Conservation (phyloP, 192 early-diverging fungal species). For the Podila clonocystis region DNA sequence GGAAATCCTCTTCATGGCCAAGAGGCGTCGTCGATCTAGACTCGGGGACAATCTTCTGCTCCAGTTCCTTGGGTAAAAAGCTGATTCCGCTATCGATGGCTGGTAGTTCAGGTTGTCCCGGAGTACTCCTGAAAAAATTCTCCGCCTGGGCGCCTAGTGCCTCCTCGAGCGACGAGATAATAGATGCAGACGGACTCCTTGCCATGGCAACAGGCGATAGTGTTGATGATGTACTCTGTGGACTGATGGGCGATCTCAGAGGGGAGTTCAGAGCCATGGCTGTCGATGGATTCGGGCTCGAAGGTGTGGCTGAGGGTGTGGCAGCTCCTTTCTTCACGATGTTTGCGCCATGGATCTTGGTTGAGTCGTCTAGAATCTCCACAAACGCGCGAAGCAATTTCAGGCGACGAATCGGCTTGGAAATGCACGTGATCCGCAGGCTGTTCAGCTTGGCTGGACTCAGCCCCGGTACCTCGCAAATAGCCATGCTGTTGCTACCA, state of each 20-base stretch:
- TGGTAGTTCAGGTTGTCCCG: background rate
- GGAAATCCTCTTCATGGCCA: too few relatives aligned
- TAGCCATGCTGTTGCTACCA: background rate
- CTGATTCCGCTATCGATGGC: constrained; percentile 5
- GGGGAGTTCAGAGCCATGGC: constrained; percentile 10
- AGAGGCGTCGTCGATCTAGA: too few relatives aligned
- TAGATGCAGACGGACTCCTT: constrained; percentile 15
- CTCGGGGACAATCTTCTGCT: constrained; percentile 18
- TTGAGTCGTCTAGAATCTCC: constrained; percentile 45
- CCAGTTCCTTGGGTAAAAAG: constrained; percentile 5
- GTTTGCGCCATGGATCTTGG: constrained; percentile 27
- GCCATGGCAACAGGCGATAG: constrained; percentile 14
- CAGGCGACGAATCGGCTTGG: constrained; percentile 52
- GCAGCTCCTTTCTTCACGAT: constrained; percentile 12
- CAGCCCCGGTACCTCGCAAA: constrained; percentile 25
- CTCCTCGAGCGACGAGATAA: constrained; percentile 13
- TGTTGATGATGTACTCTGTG: background rate
- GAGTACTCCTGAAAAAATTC: background rate
- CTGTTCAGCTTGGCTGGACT: constrained; percentile 36
- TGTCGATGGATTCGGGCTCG: constrained; percentile 16
- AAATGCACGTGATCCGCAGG: constrained; percentile 50
- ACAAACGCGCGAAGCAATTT: constrained; percentile 56
- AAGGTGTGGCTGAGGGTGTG: background rate
- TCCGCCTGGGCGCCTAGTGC: constrained; percentile 5
- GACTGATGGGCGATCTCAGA: background rate